A percentile compares a stretch with the other conserved stretches of the same genome.
Evolutionary conservation across 2,329 filamentous ascomycete genomes (phyloP).

Genomic region (Lachnellula hyalina): DNA sequence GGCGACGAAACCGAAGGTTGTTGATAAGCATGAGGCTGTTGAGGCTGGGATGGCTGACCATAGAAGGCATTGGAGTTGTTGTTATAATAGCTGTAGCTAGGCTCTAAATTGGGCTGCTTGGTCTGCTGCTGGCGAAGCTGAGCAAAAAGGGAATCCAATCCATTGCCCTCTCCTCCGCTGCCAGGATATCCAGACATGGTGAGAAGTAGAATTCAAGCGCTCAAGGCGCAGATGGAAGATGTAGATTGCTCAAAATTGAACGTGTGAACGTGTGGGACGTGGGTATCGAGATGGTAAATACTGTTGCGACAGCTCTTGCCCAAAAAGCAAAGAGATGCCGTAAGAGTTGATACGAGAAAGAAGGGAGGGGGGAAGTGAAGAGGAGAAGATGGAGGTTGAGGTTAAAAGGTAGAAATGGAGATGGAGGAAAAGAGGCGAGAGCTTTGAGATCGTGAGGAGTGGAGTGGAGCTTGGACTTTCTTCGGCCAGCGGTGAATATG

Average conservation of each 20-base stretch:
- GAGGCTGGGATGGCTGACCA: constrained; percentile 21
- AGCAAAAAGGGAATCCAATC: constrained; percentile 31
- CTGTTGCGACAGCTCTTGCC: constrained; percentile 9
- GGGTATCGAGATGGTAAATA: constrained; percentile 1
- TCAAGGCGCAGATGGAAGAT: constrained; percentile 27
- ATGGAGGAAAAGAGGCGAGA: constrained; percentile 1
- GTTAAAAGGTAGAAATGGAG: constrained; percentile 1
- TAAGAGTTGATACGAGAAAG: not conserved
- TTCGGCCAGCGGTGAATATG: not conserved
- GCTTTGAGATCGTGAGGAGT: not conserved
- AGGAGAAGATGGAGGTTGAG: constrained; percentile 1
- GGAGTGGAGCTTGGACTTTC: constrained; percentile 2
- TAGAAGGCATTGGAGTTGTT: constrained; percentile 25
- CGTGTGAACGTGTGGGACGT: constrained; percentile 3
- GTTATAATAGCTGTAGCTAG: constrained; percentile 28
- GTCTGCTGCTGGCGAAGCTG: constrained; percentile 30
- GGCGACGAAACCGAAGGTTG: constrained; percentile 54
- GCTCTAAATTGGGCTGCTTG: constrained; percentile 24
- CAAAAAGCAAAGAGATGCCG: constrained; percentile 4
- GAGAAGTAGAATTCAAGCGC: constrained; percentile 23
- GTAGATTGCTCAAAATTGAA: constrained; percentile 25
- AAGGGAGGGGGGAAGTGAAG: constrained; percentile 6
- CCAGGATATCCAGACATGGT: constrained; percentile 32
- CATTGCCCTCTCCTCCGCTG: constrained; percentile 24
- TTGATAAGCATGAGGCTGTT: constrained; percentile 39